A percentile compares a stretch with the other conserved stretches of the same genome.
Evolutionary conservation across 2,329 filamentous ascomycete species (phyloP).

Genomic region (Pyricularia grisea): DNA sequence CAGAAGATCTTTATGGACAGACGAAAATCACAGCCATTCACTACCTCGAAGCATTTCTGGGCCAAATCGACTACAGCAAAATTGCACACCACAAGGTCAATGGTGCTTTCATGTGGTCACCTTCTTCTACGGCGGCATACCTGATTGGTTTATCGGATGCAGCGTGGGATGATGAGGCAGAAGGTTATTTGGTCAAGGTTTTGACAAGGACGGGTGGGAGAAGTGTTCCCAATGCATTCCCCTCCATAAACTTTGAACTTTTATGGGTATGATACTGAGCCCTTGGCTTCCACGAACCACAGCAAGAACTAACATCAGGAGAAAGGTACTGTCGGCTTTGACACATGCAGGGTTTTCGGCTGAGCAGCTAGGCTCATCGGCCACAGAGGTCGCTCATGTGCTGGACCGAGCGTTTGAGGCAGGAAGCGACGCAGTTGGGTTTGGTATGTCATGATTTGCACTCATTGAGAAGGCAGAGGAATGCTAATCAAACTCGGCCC

Average conservation of each 20-base stretch:
- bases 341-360: background rate
- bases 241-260: background rate
- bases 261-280: background rate
- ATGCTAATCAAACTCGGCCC: background rate
- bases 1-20: background rate
- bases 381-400: background rate
- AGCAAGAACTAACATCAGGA: background rate
- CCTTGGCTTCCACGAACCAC: background rate
- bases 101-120: background rate
- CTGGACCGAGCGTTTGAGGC: background rate
- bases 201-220: background rate
- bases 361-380: background rate
- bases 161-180: background rate
- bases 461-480: background rate
- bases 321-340: background rate
- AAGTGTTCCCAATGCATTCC: background rate
- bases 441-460: background rate
- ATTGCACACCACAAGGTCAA: background rate
- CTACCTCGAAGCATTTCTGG: background rate
- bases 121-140: background rate
- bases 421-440: background rate
- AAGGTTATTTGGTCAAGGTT: background rate
- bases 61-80: background rate
- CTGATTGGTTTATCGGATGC: background rate
- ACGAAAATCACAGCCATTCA: background rate